Conservation (phyloP, 768 basidiomycete species). For the Lactarius quietus region DNA sequence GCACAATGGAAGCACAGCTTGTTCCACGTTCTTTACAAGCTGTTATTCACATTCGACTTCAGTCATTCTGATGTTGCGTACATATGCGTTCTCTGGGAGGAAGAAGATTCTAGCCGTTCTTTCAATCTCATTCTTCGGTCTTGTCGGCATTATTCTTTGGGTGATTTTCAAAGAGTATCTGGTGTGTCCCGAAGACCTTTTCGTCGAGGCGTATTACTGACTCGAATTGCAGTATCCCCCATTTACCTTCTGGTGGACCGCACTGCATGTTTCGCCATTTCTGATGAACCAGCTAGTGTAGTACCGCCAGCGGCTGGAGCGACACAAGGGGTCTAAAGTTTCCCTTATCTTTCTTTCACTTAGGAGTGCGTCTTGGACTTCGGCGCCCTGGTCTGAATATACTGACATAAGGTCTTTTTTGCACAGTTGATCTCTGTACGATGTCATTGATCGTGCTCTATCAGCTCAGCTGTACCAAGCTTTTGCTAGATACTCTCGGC, state of each 20-base stretch:
- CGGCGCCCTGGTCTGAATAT: neutral
- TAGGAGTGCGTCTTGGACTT: slow-evolving; percentile 16
- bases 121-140: neutral
- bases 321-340: too few species aligned
- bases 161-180: slow-evolving; percentile 1
- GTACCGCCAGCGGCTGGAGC: too few species aligned
- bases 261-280: slow-evolving; percentile 10
- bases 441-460: neutral
- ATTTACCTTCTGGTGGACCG: neutral
- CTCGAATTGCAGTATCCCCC: slow-evolving; percentile 2
- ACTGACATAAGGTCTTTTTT: neutral
- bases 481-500: slow-evolving; percentile 4
- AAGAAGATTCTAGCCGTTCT: slow-evolving; percentile 13
- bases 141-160: slow-evolving; percentile 12
- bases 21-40: neutral
- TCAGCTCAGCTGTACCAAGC: neutral
- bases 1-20: slow-evolving; percentile 13
- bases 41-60: neutral
- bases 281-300: neutral
- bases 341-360: slow-evolving; percentile 1
- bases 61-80: slow-evolving; percentile 26
- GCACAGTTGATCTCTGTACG: slow-evolving; percentile 18
- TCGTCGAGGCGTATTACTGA: neutral
- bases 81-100: slow-evolving; percentile 23
- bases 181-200: neutral